Evolutionary conservation across 192 early-diverging fungal species (phyloP).

Genomic region (Helicostylum pulchrum): DNA sequence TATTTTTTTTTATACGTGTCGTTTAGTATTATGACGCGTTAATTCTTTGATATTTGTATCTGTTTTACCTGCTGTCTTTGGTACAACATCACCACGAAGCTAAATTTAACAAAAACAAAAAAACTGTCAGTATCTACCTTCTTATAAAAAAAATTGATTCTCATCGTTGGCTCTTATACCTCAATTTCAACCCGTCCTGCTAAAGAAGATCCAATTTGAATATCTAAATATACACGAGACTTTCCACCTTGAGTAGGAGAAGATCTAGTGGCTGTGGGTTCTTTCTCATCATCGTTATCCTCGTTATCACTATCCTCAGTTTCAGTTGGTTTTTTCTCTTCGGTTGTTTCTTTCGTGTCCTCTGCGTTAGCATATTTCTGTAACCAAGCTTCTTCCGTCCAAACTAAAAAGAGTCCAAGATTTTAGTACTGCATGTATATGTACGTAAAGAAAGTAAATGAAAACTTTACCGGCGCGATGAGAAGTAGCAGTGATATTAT

Average conservation of each 20-base stretch:
- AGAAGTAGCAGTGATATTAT: constrained; percentile 39
- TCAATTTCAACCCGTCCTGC: constrained; percentile 39
- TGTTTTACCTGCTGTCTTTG: constrained; percentile 57
- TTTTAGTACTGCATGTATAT: too few relatives aligned
- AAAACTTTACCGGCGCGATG: constrained; percentile 40
- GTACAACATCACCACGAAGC: constrained; percentile 60
- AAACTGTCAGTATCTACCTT: not conserved
- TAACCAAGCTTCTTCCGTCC: constrained; percentile 46
- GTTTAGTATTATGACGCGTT: not conserved
- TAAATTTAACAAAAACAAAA: constrained; percentile 23
- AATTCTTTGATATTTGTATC: not conserved
- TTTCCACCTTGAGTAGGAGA: constrained; percentile 15
- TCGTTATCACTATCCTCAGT: not conserved
- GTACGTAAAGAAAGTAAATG: too few relatives aligned
- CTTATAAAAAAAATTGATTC: not conserved
- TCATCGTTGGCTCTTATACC: not conserved
- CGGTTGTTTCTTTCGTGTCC: constrained; percentile 9
- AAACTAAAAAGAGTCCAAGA: too few relatives aligned
- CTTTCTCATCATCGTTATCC: not conserved
- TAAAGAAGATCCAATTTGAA: constrained; percentile 36
- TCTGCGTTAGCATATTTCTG: constrained; percentile 39
- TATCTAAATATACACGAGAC: constrained; percentile 38
- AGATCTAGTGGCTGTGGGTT: not conserved
- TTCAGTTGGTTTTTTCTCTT: constrained; percentile 3
- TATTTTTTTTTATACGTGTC: not conserved